These are phyloP conservation scores for Colletotrichum ledebouriae DNA, from an alignment of 2,329 filamentous ascomycete species.

Conservation along the genomic window DNA sequence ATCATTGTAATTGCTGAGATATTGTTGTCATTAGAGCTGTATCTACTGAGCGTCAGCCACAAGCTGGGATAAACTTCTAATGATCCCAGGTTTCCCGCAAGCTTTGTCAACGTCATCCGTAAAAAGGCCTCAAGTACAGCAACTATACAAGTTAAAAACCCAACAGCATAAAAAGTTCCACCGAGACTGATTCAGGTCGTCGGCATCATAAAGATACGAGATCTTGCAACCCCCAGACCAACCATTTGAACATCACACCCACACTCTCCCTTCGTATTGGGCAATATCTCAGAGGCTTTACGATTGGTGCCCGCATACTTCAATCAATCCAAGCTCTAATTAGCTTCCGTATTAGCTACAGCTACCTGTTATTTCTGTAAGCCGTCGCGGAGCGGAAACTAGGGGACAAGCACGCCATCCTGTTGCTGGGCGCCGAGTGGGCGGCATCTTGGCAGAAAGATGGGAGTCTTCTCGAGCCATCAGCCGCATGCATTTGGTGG, in stretches of 20 bases:
- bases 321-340: not conserved
- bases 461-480: not conserved
- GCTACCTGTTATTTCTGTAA: not conserved
- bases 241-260: conserved; percentile 16
- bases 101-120: not conserved
- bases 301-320: conserved; percentile 34
- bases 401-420: not conserved
- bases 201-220: no score
- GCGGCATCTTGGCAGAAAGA: not conserved
- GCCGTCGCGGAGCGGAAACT: not conserved
- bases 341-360: no score
- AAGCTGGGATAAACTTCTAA: not conserved
- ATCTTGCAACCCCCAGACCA: not conserved
- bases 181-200: no score
- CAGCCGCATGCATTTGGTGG: conserved; percentile 26
- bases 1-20: no score
- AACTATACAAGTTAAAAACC: no score
- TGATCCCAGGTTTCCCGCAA: not conserved
- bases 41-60: not conserved
- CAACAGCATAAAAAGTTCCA: no score
- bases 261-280: not conserved
- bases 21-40: no score
- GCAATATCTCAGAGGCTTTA: not conserved
- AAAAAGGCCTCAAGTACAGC: not conserved
- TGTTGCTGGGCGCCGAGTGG: not conserved